These are phyloP conservation scores for Clitopilus hobsonii DNA, from an alignment of 768 basidiomycete genomes.

Conservation along the genomic window DNA sequence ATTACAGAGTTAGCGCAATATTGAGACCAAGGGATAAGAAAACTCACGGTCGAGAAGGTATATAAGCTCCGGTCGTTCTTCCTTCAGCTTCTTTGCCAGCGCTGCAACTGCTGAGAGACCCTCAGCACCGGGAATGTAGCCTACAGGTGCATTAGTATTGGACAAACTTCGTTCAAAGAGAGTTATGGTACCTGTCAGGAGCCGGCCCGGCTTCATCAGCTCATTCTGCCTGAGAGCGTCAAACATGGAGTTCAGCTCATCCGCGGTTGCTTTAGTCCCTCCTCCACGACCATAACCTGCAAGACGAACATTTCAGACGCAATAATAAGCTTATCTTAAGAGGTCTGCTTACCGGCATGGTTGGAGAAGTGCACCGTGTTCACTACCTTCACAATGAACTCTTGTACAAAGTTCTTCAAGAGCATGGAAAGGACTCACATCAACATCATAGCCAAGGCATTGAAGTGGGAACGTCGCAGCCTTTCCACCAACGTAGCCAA, in stretches of 20 bases:
- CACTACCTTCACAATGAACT: slow-evolving; percentile 47
- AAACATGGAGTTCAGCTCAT: slow-evolving; percentile 76
- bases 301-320: too few species aligned
- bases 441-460: slow-evolving; percentile 92
- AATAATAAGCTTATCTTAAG: too few species aligned
- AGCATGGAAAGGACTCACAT: slow-evolving; percentile 47
- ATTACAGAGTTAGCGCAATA: not conserved
- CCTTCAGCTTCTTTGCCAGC: slow-evolving; percentile 57
- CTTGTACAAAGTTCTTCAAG: slow-evolving; percentile 9
- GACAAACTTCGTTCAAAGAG: not conserved
- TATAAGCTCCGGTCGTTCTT: slow-evolving; percentile 53
- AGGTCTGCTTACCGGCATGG: slow-evolving; percentile 63
- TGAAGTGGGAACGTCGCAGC: slow-evolving; percentile 75
- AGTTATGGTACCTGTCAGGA: slow-evolving; percentile 43
- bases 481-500: slow-evolving; percentile 90
- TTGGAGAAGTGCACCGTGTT: slow-evolving; percentile 96
- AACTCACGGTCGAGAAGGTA: slow-evolving; percentile 91
- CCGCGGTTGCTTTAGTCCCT: slow-evolving; percentile 73
- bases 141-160: slow-evolving; percentile 26
- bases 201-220: slow-evolving; percentile 63
- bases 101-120: slow-evolving; percentile 63
- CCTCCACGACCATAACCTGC: slow-evolving; percentile 80
- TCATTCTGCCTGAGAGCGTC: slow-evolving; percentile 69
- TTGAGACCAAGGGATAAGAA: not conserved
- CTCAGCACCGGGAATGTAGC: slow-evolving; percentile 86